Evolutionary conservation across 2,329 filamentous ascomycete species (phyloP).

Genomic region (Exophiala sp.): DNA sequence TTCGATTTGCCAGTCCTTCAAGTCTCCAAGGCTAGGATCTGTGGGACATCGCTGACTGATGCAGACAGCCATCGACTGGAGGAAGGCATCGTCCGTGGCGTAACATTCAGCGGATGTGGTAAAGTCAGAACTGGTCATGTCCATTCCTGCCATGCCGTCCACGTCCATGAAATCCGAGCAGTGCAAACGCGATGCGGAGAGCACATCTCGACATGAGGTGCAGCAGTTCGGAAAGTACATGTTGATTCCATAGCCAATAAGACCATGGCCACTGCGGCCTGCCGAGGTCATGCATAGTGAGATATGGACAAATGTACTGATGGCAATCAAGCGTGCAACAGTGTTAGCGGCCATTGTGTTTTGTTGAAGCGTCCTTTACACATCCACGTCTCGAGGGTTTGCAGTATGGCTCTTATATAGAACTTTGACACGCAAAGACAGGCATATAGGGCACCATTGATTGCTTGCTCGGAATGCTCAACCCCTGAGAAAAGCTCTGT

Average conservation of each 20-base stretch:
- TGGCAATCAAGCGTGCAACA: no score
- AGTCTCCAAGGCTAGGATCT: constrained; percentile 17
- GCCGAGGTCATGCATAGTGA: neutral
- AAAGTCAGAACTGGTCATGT: constrained; percentile 18
- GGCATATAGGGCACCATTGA: no score
- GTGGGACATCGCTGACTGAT: constrained; percentile 29
- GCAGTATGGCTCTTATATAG: no score
- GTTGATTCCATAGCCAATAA: constrained; percentile 32
- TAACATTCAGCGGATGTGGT: constrained; percentile 31
- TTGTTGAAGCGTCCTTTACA: no score
- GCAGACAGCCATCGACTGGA: constrained; percentile 33
- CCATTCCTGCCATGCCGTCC: constrained; percentile 20
- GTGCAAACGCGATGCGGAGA: constrained; percentile 31
- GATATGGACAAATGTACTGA: neutral
- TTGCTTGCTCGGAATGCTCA: no score
- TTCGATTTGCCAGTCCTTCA: constrained; percentile 7
- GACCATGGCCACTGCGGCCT: constrained; percentile 22
- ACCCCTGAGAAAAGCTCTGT: no score
- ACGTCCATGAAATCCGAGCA: constrained; percentile 25
- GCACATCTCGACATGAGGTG: constrained; percentile 32
- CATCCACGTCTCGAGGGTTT: no score
- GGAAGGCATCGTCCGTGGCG: constrained; percentile 29
- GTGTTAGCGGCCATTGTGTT: no score
- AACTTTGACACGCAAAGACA: no score
- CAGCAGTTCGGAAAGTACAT: constrained; percentile 31